A percentile compares a stretch with the other conserved stretches of the same genome.
Evolutionary conservation across 495 filamentous ascomycete species (phyloP).

Genomic region (Hypoxylon fuscum): DNA sequence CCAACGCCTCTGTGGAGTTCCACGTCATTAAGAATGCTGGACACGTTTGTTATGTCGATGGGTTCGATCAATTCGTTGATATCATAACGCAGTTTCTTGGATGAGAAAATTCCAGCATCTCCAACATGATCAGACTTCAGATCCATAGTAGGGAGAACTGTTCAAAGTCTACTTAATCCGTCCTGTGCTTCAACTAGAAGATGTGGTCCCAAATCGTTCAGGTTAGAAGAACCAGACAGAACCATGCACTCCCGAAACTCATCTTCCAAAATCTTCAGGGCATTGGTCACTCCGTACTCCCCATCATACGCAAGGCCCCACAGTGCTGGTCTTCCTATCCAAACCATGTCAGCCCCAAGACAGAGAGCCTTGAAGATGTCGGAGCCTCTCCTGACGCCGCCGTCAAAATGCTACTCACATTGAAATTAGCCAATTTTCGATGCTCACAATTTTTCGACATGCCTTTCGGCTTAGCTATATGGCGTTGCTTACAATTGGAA

Average conservation of each 20-base stretch:
- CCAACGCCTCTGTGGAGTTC: slow-evolving; percentile 8
- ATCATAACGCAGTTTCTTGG: slow-evolving; percentile 7
- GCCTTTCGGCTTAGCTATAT: too few species aligned
- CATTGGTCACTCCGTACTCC: slow-evolving; percentile 51
- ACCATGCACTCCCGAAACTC: slow-evolving; percentile 45
- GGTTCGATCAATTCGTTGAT: slow-evolving; percentile 29
- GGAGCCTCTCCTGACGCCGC: slow-evolving; percentile 47
- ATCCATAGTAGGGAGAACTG: background rate
- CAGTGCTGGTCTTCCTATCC: slow-evolving; percentile 45
- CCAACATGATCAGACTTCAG: background rate
- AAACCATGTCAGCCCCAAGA: slow-evolving; percentile 50
- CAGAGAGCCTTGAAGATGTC: slow-evolving; percentile 56
- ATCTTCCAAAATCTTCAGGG: slow-evolving; percentile 53
- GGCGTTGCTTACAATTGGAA: slow-evolving; percentile 10
- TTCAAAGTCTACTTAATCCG: background rate
- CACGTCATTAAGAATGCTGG: slow-evolving; percentile 37
- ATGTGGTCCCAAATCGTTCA: background rate
- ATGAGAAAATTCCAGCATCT: background rate
- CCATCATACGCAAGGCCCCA: slow-evolving; percentile 44
- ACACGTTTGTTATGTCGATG: slow-evolving; percentile 41
- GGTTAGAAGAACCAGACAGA: background rate
- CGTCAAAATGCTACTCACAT: slow-evolving; percentile 30
- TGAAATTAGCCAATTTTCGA: too few species aligned
- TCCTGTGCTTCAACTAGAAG: background rate
- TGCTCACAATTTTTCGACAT: too few species aligned